Base-by-base conservation (phyloP, 2,329 filamentous ascomycete species). In the Aspergillus sp. region DNA sequence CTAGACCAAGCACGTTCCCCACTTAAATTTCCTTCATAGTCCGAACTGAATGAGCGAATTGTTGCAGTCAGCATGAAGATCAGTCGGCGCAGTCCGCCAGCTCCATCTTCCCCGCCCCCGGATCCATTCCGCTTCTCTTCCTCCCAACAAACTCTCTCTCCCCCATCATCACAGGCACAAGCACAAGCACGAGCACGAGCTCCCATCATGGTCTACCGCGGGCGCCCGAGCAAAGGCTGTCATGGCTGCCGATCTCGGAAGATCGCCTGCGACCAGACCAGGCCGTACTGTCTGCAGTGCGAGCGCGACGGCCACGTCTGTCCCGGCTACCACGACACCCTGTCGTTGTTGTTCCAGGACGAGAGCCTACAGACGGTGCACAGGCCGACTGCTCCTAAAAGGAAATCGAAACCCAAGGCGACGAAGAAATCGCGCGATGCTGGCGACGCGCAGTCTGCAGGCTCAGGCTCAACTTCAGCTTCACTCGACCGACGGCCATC, bases 261-360 rank as follows among this genome's bases (percentile, higher is more conserved):
- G 63, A 77, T 79, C 35, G 76, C 69, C 27, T 88, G 86, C 72
- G 85, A 88, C 70, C 85, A 84, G 68, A 77, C 79, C 45, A 78
- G 76, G 43, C 85, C 85, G 5, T 78, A 83, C 64, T 88, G 85
- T 66, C 83, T 83, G 31, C 85, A 88, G 76, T 88, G 86, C 67
- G 74, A 81, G 45, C 82, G 84, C 41, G 80, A 84, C 46, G 79
- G 80, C 66, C 84, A 85, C 70, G 79, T 76, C 64, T 88, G 86
- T 64, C 84, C 85, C n/a, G 86, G 86, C 5, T 88, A 88, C 65
- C 80, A 85, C 62, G 85, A 88, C 62, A 83, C 86, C 69, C 73
- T 87, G 33, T 85, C 84, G 35, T 76, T 88, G 56, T 83, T 87
- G 81, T 88, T 88, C 68, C 83, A 85, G 39, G 84, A 88, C 73